Base-by-base conservation (phyloP, 306 rosid genomes). In the Lablab purpureus region DNA sequence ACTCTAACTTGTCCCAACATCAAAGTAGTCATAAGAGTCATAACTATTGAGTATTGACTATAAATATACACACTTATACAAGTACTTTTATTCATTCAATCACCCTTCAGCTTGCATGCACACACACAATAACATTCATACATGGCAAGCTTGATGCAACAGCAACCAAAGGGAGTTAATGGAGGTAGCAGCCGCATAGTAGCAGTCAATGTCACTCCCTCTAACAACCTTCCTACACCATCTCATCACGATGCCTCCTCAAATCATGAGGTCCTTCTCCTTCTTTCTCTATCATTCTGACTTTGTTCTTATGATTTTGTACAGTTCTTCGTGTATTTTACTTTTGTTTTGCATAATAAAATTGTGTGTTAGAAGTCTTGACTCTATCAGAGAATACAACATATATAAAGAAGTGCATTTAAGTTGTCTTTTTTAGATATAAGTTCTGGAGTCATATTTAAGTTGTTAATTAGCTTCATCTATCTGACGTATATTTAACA, bases 171-270 rank as follows among this genome's bases (percentile, higher is more conserved):
- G 21, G 67, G 18, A 0, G 68, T 62, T 32, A 62, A 30, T 27
- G 68, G 72, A 22, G 84, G 88, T 45, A 84, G 77, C 82, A 71
- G 63, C 21, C 90, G 91, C 30, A 74, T 87, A 3, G 87, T 37
- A 0, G 94, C 94, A 3, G 43, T 84, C 46, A 19, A 64, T 23
- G 72, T 28, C 0, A n/a, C 87, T 3, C 73, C 87, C 12, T 3
- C 80, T 9, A 27, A 43, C 32, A 19, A 58, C 55, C 51, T 60
- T 21, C 6, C 32, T 27, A 0, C 30, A 34, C 13, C 79, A 2
- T 67, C 69, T 23, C 13, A 63, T 3, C 15, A 43, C 5, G 47
- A 43, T 71, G 68, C n/a, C 18, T 30, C 41, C 19, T 49, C 85
- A 23, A 37, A 68, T 54, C 32, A 27, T 21, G 12, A 90, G 90